Evolutionary conservation across 2,329 filamentous ascomycete species (phyloP).

Genomic region (Talaromyces sp.): DNA sequence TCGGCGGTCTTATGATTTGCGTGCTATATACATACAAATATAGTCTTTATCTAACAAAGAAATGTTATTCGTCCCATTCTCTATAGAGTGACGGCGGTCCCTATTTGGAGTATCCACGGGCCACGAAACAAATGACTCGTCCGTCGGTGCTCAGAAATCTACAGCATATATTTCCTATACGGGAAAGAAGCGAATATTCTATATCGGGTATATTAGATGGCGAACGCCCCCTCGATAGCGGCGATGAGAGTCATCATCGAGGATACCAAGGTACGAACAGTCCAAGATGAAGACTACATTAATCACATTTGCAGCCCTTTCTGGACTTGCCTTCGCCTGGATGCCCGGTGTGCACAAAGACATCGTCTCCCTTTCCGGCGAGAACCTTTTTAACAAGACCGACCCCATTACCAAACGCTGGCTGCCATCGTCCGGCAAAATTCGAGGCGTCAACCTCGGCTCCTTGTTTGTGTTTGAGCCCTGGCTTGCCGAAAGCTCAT

Average conservation of each 20-base stretch:
- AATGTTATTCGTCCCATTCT: not conserved
- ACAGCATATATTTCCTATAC: not conserved
- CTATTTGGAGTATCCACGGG: not conserved
- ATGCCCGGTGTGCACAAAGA: constrained; percentile 17
- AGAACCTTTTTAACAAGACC: constrained; percentile 17
- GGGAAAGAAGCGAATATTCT: not conserved
- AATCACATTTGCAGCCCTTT: constrained; percentile 1
- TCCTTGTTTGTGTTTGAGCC: constrained; percentile 53
- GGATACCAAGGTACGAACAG: not conserved
- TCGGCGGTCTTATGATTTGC: not conserved
- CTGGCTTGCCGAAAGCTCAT: constrained; percentile 50
- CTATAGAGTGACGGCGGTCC: not conserved
- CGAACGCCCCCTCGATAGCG: not conserved
- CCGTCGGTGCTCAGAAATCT: no score
- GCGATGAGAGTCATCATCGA: not conserved
- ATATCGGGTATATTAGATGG: not conserved
- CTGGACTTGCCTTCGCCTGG: constrained; percentile 13
- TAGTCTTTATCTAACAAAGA: not conserved
- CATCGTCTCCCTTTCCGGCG: constrained; percentile 11
- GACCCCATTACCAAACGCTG: constrained; percentile 9
- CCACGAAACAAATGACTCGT: not conserved
- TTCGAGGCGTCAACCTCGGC: constrained; percentile 56
- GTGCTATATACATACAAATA: not conserved
- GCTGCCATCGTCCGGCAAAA: constrained; percentile 33
- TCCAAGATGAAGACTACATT: constrained; percentile 5